Evolutionary conservation across 257 asterid genomes (phyloP), one percentile per base, ranked within the genome.

Genomic region (Solanum acaule): DNA sequence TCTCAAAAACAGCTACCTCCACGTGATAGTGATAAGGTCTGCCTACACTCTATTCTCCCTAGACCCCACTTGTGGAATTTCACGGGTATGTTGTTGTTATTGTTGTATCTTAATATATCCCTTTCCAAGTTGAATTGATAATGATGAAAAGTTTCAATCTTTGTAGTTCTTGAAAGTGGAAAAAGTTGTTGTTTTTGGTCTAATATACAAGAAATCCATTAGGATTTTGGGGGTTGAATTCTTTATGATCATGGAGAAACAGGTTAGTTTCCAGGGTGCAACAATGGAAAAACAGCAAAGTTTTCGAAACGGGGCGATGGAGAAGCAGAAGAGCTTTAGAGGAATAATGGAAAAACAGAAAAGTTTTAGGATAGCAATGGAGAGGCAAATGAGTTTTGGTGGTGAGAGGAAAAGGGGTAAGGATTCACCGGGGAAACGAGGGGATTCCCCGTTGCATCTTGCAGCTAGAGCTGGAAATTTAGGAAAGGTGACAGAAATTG

Each of bases 401-500:
- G 97, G 91, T 34, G 99, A 97, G 92, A 91, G 92, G 92, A 96
- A 92, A 89, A 93, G 92, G 93, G 86, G 92, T 88, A 95, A 93
- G 88, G 99, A 96, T 82, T 97, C 99, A 1, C 99, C 99, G 3
- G 98, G 99, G n/a, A 97, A 95, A 88, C 88, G 98, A 29, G 99
- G 99, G 42, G 99, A 97, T 88, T 83, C 96, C 8, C 94, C 93
- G 0, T 96, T 97, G 65, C 99, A 97, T 91, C 98, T 94, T 52
- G 98, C 99, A 59, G 96, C 96, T 9, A 88, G 99, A 88, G 93
- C 94, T 1, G 99, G 98, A 37, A 97, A 96, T 93, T 89, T 95
- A 86, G 92, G 91, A 68, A 96, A 94, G 83, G 96, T 94, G 91
- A 94, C 83, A 77, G 99, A 96, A 31, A 92, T 96, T 87, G 73